These are phyloP conservation scores for Neurospora sp. DNA, from an alignment of 495 filamentous ascomycete genomes.

Conservation along the genomic window DNA sequence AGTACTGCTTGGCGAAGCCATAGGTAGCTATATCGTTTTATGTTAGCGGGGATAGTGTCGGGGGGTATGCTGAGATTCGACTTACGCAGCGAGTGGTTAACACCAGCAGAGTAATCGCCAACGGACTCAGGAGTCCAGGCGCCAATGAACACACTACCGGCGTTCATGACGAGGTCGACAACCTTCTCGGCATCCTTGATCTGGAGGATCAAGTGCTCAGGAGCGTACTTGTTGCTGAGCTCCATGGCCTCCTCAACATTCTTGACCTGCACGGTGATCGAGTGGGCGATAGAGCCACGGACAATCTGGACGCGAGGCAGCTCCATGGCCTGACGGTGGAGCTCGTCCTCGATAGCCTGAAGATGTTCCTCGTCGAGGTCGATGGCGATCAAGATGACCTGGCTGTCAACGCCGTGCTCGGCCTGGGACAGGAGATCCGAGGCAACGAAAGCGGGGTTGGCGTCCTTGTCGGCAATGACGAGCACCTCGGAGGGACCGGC, in stretches of 20 bases:
- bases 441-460: constrained; percentile 91
- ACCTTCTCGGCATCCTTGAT: constrained; percentile 59
- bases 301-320: constrained; percentile 90
- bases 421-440: constrained; percentile 91
- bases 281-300: constrained; percentile 80
- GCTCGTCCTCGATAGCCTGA: constrained; percentile 75
- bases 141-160: constrained; percentile 91
- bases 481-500: constrained; percentile 94
- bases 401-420: constrained; percentile 90
- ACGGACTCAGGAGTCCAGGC: constrained; percentile 95
- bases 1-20: constrained; percentile 96
- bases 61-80: constrained; percentile 10
- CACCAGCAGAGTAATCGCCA: constrained; percentile 93
- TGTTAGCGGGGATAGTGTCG: constrained; percentile 1
- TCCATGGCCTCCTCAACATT: constrained; percentile 74
- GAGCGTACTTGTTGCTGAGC: constrained; percentile 90
- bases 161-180: constrained; percentile 78
- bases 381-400: constrained; percentile 86
- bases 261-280: constrained; percentile 74
- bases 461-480: constrained; percentile 81
- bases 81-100: constrained; percentile 95
- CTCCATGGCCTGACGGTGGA: constrained; percentile 80
- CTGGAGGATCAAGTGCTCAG: constrained; percentile 93
- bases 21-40: constrained; percentile 66
- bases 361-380: constrained; percentile 63